Base-by-base conservation (phyloP, 306 rosid genomes). In the Fragaria vesca region DNA sequence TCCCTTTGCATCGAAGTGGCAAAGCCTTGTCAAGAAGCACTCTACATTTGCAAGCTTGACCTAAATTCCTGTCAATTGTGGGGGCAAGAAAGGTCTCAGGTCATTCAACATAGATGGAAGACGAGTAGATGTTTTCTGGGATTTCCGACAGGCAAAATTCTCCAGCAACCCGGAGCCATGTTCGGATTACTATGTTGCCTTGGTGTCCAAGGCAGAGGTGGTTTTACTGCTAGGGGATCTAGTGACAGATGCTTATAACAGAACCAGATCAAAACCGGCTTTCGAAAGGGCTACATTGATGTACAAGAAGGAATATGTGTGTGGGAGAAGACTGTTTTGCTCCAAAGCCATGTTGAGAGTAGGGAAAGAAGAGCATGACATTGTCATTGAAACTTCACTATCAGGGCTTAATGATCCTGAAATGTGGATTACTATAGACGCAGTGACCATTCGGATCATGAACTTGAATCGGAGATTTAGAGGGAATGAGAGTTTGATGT, bases 391-490 rank as follows among this genome's bases (percentile, higher is more conserved):
- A 75, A 80, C 84, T 10, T 87, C 90, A 4, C 75, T 91, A 28
- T 81, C 79, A 0, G 91, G 87, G 40, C 87, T 91, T 36, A 89
- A 78, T n/a, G 91, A 90, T 46, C 93, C 94, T 1, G 90, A 91
- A 69, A 90, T 91, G 93, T 88, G 90, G 88, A 90, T 91, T 26
- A 87, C 65, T 72, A 83, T 91, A 42, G 91, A 90, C 40, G 90
- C 72, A 3, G 77, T 83, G 83, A 84, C 76, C 0, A 82, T 81
- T 67, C 85, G 91, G 38, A 63, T 91, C 40, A 85, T 84, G 88
- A 91, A 91, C 83, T 78, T 91, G 85, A 85, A 88, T 81, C 88
- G 97, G 94, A 91, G 87, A 72, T 91, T 91, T 30, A 82, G 93
- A 79, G 94, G 97, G 72, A 91, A 91, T 58, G 90, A 90, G 76